Evolutionary conservation across 1,284 basidiomycete species (phyloP), one percentile per base, ranked within the genome.

Genomic region (Megacollybia platyphylla): DNA sequence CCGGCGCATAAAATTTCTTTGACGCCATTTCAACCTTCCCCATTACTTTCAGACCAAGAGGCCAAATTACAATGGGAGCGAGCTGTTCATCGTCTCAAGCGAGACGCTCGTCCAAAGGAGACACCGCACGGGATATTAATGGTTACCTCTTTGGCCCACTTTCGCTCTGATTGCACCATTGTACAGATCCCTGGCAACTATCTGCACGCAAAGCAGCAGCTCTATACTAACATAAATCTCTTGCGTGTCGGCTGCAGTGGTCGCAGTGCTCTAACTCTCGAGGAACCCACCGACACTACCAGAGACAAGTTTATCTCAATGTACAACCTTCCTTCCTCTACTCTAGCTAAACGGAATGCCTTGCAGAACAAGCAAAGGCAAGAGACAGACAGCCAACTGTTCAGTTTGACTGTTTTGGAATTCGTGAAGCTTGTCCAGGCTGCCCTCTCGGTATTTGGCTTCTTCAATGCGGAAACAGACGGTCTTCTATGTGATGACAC

Each of bases 161-260:
- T 88, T 56, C 81, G 81, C 42, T 87, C 83, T 3, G 85, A 88
- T 62, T 84, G 77, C 54, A 84, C 82, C 43, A 84, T 87, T 46
- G 79, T 88, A 15, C 76, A 71, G 45, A 76, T 88, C 43, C 83
- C 83, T 0, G 86, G 86, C 24, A 68, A 79, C 54, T 82, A 79
- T 56, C 63, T 74, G 15, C 65, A 68, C 26, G 64, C 69, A 28
- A 69, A 70, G 46, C 73, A 81, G 47, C 75, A 75, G 46, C 69
- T 88, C 24, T 85, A 82, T 57, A 68, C 77, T 38, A 88, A 88
- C 52, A 83, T 87, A 49, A 80, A 81, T 54, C 64, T 88, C 11
- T 67, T 85, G 36, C 71, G 85, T 11, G 79, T 86, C 73, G 84
- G 84, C 2, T 83, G 80, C 53, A 76, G 76, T 43, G 82, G 82